phyloP scores from a whole-genome alignment of 106 monocot genomes.

The Posidonia australis region DNA sequence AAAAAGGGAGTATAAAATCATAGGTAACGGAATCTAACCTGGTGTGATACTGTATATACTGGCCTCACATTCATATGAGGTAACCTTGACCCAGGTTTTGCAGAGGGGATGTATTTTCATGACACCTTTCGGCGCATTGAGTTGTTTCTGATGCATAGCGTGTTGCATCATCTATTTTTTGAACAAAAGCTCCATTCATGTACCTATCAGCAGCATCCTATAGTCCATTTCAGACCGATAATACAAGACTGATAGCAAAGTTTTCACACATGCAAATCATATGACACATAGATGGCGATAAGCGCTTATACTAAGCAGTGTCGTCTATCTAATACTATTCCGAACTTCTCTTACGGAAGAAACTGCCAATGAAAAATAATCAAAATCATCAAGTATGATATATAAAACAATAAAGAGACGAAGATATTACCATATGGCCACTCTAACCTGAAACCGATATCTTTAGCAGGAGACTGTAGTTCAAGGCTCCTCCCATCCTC shows the following conservation, averaged over 20 bases:
- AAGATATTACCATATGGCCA: no score
- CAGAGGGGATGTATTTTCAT: conserved; percentile 48
- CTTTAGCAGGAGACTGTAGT: conserved; percentile 91
- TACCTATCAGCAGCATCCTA: conserved; percentile 39
- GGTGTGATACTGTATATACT: conserved; percentile 15
- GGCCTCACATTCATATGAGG: conserved; percentile 72
- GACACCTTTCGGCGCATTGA: conserved; percentile 18
- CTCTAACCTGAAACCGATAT: conserved; percentile 91
- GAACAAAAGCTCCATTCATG: conserved; percentile 53
- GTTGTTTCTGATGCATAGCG: conserved; percentile 9
- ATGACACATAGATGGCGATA: no score
- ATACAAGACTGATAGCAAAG: no score
- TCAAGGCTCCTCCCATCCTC: conserved; percentile 87
- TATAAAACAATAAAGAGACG: no score
- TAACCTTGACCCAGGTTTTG: conserved; percentile 64
- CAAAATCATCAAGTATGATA: no score
- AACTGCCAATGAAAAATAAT: neutral
- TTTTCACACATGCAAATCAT: no score
- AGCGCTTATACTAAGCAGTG: no score
- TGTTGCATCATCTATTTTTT: conserved; percentile 15
- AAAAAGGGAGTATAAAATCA: neutral
- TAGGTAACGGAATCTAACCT: conserved; percentile 43
- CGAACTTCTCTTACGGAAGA: no score
- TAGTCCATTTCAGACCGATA: neutral
- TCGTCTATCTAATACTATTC: no score